Base-by-base conservation (phyloP, 2,329 filamentous ascomycete species). In the Fusarium longipes region DNA sequence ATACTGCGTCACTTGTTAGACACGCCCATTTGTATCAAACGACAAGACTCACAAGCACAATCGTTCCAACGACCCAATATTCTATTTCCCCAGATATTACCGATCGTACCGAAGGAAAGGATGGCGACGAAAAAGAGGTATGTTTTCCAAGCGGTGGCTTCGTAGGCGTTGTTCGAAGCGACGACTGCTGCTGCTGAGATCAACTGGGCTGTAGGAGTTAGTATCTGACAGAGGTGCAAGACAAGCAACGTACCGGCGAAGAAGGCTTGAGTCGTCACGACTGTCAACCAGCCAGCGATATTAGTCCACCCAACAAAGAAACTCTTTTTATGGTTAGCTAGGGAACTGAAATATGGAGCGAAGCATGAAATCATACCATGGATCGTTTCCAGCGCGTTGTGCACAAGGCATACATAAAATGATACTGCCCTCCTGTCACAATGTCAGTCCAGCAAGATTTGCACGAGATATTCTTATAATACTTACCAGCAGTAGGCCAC, bases 251-350 rank as follows among this genome's bases (percentile, higher is more conserved):
- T 68, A 80, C 80, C 79, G 27, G 73, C 79, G 57, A 83, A 82
- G 67, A 80, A 82, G 0, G 75, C 79, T 53, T 81, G 78, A 0
- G 79, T 79, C 1, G 81, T 82, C 7, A 82, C 78, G 0, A 82
- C 63, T 5, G 78, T 80, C 2, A 83, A 71, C 81, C 81, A 83
- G 0, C 81, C 81, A 6, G 77, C 76, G 39, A 83, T 82, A 30
- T 78, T 82, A 8, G 77, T 67, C 64, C 81, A 82, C 12, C 80
- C 80, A 9, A 80, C 75, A 57, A 76, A 77, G 59, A 83, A 83
- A 63, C 79, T 81, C 77, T 82, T 24, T 8, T 14, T 2, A 60
- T 14, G 56, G 52, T n/a, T 29, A 30, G 30, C 1, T 9, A n/a
- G n/a, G n/a, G 7, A 0, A 5, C 1, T 2, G 12, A 2, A 17